These are phyloP conservation scores for Silene conica DNA, from an alignment of 148 eudicot species.

Conservation along the genomic window DNA sequence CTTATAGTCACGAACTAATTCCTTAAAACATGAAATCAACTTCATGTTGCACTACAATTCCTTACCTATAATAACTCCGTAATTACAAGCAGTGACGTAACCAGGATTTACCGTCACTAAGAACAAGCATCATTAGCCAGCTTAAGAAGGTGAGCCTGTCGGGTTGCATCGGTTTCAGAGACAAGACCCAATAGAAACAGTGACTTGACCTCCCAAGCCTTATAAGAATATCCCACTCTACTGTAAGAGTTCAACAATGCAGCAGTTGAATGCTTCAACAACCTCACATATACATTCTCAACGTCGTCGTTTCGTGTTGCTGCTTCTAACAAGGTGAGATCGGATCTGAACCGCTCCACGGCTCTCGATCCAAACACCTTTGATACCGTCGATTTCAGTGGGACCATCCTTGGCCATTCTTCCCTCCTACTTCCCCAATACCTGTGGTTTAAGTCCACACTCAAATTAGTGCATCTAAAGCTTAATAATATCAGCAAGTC, in stretches of 20 bases:
- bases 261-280: constrained; percentile 69
- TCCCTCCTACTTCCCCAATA: constrained; percentile 42
- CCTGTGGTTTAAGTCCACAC: constrained; percentile 18
- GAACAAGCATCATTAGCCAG: constrained; percentile 65
- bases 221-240: constrained; percentile 63
- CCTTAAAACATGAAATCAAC: constrained; percentile 24
- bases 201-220: constrained; percentile 83
- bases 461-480: too few species aligned
- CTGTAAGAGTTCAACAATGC: constrained; percentile 81
- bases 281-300: constrained; percentile 40
- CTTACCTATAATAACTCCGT: too few species aligned
- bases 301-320: constrained; percentile 58
- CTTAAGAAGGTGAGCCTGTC: constrained; percentile 51
- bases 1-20: too few species aligned
- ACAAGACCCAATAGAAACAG: constrained; percentile 52
- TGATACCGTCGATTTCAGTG: constrained; percentile 61
- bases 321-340: constrained; percentile 73
- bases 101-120: too few species aligned
- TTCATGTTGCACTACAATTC: constrained; percentile 11
- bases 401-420: constrained; percentile 89
- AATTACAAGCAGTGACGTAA: not conserved
- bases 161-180: constrained; percentile 52
- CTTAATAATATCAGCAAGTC: too few species aligned
- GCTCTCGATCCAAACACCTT: constrained; percentile 80
- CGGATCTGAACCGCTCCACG: constrained; percentile 61